phyloP scores from a whole-genome alignment of 2,329 filamentous ascomycete genomes.

The Neofusicoccum parvum region DNA sequence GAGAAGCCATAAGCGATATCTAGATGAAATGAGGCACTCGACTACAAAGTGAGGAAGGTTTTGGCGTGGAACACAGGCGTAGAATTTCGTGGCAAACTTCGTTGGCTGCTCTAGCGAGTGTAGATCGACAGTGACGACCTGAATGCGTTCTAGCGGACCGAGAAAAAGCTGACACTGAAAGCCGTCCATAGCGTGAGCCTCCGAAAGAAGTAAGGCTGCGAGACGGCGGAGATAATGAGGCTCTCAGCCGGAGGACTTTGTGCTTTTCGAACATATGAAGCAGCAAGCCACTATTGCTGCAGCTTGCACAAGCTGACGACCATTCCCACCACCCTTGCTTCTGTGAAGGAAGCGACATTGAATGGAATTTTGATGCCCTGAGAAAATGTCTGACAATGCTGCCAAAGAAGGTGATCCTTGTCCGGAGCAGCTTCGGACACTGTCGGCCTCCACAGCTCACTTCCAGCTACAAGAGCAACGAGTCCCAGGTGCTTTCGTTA shows the following conservation, averaged over 20 bases:
- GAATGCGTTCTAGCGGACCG: not conserved
- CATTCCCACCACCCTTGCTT: too few species aligned
- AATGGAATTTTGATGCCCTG: too few species aligned
- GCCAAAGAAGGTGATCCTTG: not conserved
- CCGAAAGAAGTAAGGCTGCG: not conserved
- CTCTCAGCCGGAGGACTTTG: not conserved
- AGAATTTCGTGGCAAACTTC: not conserved
- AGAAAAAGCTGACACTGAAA: not conserved
- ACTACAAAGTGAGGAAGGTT: not conserved
- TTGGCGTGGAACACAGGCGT: not conserved
- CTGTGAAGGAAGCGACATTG: too few species aligned
- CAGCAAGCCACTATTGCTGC: not conserved
- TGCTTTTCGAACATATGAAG: not conserved
- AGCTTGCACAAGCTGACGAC: too few species aligned
- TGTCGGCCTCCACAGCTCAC: not conserved
- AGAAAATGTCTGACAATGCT: too few species aligned
- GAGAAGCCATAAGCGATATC: conserved; percentile 1
- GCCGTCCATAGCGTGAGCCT: not conserved
- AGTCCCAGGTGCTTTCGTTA: not conserved
- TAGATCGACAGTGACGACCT: not conserved
- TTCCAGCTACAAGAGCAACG: not conserved
- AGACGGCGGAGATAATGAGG: not conserved
- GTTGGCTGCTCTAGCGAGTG: not conserved
- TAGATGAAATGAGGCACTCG: not conserved
- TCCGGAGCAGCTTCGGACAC: not conserved